Conservation (phyloP, 805 yeast species). For the Candida maris region DNA sequence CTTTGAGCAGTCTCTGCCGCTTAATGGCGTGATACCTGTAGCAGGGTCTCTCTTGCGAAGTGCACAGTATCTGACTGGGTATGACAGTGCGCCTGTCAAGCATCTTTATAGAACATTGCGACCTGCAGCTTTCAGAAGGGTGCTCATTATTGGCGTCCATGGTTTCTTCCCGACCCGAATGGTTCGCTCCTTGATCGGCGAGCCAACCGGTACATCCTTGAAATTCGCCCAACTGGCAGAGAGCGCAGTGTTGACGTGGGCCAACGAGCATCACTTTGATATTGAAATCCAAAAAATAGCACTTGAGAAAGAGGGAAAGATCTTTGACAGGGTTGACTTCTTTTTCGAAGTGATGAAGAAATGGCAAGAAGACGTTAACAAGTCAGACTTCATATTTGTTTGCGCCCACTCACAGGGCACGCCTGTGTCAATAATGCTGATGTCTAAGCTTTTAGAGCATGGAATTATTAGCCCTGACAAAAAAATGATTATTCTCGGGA, state of each 20-base stretch:
- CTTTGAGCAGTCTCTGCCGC: slow-evolving; percentile 26
- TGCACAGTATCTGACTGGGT: slow-evolving; percentile 17
- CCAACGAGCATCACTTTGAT: slow-evolving; percentile 39
- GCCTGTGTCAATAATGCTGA: slow-evolving; percentile 78
- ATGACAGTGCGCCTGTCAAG: slow-evolving; percentile 6
- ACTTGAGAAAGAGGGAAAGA: slow-evolving; percentile 88
- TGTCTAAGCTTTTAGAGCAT: slow-evolving; percentile 68
- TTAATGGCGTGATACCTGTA: slow-evolving; percentile 10
- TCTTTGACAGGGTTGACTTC: slow-evolving; percentile 78
- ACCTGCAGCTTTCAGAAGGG: slow-evolving; percentile 42
- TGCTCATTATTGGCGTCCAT: slow-evolving; percentile 87
- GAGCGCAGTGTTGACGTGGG: slow-evolving; percentile 67
- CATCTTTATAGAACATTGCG: slow-evolving; percentile 20
- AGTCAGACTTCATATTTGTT: slow-evolving; percentile 82
- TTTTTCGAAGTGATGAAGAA: slow-evolving; percentile 68
- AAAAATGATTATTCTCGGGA: slow-evolving; percentile 70
- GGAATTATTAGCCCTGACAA: slow-evolving; percentile 45
- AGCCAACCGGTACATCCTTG: slow-evolving; percentile 93
- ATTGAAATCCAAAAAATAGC: slow-evolving; percentile 84
- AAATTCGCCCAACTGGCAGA: slow-evolving; percentile 92
- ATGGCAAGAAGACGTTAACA: slow-evolving; percentile 45
- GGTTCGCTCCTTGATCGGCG: slow-evolving; percentile 83
- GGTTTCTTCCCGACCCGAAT: slow-evolving; percentile 92
- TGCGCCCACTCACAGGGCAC: slow-evolving; percentile 97
- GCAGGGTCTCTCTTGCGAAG: slow-evolving; percentile 13